Conservation (phyloP, 805 yeast species). For the Sugiyamaella marilandica region DNA sequence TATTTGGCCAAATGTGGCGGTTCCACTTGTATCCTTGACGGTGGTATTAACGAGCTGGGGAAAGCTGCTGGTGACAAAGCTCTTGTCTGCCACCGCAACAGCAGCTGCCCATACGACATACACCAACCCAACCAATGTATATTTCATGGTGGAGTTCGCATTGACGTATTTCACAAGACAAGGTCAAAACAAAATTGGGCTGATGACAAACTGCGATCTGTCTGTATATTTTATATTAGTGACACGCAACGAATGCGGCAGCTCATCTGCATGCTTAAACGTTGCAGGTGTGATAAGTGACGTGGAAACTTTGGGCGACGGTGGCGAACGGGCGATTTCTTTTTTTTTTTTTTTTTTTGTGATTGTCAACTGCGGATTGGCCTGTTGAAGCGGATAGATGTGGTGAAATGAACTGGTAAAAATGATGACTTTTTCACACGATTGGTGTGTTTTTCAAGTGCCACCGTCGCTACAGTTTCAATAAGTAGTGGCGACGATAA, state of each 20-base stretch:
- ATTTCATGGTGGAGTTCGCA: neutral
- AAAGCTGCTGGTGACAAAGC: neutral
- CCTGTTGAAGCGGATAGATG: no score
- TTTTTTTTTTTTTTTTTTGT: no score
- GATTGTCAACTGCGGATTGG: no score
- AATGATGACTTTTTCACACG: no score
- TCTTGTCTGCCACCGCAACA: neutral
- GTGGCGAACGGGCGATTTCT: neutral
- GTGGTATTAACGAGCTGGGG: neutral
- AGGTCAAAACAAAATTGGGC: no score
- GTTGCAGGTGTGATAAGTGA: neutral
- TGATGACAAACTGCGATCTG: no score
- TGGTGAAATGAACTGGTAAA: no score
- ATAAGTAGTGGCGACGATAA: no score
- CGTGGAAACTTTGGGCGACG: neutral
- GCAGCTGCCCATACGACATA: neutral
- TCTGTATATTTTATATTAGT: neutral
- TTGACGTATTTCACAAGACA: neutral
- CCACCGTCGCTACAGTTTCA: no score
- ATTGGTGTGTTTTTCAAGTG: no score
- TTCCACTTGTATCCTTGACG: slow-evolving; percentile 11
- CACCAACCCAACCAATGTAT: neutral
- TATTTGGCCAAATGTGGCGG: slow-evolving; percentile 39
- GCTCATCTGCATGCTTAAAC: neutral
- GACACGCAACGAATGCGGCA: neutral